phyloP scores from a whole-genome alignment of 768 basidiomycete genomes.

The Coprinopsis marcescibilis region DNA sequence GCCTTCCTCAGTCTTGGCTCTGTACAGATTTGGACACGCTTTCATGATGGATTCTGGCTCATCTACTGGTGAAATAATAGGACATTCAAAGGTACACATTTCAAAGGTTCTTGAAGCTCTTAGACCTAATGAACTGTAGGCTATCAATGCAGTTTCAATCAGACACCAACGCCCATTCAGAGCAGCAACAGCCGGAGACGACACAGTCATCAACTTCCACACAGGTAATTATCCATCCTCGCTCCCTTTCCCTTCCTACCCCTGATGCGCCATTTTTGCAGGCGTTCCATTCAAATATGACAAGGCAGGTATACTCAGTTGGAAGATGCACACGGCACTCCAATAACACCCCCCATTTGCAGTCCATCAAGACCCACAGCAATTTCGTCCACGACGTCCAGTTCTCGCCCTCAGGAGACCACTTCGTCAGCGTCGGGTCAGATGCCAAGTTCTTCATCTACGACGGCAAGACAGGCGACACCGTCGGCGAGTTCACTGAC shows the following conservation, averaged over 20 bases:
- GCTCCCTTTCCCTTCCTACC: background rate
- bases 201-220: slow-evolving; percentile 75
- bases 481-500: slow-evolving; percentile 60
- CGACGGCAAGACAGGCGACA: slow-evolving; percentile 85
- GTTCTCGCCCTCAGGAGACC: slow-evolving; percentile 74
- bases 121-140: slow-evolving; percentile 31
- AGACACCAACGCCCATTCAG: slow-evolving; percentile 86
- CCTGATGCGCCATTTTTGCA: too few species aligned
- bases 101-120: background rate
- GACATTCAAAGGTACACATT: slow-evolving; percentile 72
- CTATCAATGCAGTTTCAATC: slow-evolving; percentile 84
- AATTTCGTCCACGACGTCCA: slow-evolving; percentile 91
- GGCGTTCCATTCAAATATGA: slow-evolving; percentile 88
- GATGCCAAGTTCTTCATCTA: slow-evolving; percentile 86
- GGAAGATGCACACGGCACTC: too few species aligned
- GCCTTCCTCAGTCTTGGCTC: background rate
- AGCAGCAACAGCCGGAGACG: slow-evolving; percentile 85
- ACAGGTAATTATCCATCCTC: slow-evolving; percentile 45
- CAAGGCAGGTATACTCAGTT: slow-evolving; percentile 38
- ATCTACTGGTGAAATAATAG: slow-evolving; percentile 82
- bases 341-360: background rate
- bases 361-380: slow-evolving; percentile 84
- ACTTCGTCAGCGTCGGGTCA: slow-evolving; percentile 85
- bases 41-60: slow-evolving; percentile 82
- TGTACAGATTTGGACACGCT: slow-evolving; percentile 69